Evolutionary conservation across 768 basidiomycete genomes (phyloP).

Genomic region (Suillus discolor): DNA sequence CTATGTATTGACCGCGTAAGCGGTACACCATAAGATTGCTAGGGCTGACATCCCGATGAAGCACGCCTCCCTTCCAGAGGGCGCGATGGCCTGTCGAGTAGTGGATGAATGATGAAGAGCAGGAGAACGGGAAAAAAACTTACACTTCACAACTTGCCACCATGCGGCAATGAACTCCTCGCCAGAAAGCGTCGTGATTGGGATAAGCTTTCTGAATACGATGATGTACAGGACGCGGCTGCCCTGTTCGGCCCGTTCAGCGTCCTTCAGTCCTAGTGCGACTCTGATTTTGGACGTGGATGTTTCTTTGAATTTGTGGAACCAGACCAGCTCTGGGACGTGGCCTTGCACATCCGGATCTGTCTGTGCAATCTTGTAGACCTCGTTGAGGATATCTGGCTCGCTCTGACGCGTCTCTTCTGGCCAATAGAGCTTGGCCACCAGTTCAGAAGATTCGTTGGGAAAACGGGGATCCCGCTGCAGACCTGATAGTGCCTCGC

Average conservation of each 20-base stretch:
- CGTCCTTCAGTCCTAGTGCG: background rate
- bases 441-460: background rate
- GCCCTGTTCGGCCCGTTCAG: background rate
- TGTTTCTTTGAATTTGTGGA: background rate
- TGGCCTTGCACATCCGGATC: background rate
- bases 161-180: slow-evolving; percentile 3
- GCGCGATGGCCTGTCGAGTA: slow-evolving; percentile 9
- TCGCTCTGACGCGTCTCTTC: slow-evolving; percentile 1
- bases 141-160: slow-evolving; percentile 10
- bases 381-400: background rate
- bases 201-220: background rate
- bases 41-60: background rate
- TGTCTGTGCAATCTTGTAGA: background rate
- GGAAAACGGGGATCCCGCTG: background rate
- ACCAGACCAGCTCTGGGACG: background rate
- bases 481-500: background rate
- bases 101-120: background rate
- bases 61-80: slow-evolving; percentile 1
- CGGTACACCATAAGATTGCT: background rate
- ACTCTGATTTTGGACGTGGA: background rate
- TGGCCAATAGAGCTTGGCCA: background rate
- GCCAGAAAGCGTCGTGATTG: background rate
- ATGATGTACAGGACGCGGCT: background rate
- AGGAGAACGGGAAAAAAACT: no score
- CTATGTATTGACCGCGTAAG: background rate